phyloP scores from a whole-genome alignment of 2,329 filamentous ascomycete genomes.

The Trichoderma polysporum region DNA sequence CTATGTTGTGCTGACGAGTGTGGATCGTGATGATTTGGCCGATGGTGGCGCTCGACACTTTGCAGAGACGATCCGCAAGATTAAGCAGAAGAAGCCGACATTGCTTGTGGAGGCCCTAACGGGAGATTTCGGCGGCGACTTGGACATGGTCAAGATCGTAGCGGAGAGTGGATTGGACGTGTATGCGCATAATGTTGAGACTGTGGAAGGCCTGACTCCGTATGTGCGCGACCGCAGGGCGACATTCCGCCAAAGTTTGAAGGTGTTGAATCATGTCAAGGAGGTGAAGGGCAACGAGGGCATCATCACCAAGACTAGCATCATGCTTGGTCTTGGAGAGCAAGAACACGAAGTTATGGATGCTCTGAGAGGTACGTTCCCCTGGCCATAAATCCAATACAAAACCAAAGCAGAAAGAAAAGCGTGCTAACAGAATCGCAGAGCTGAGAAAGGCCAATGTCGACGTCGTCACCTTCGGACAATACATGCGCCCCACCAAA shows the following conservation, averaged over 20 bases:
- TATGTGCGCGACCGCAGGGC: constrained; percentile 87
- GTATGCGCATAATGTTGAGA: constrained; percentile 97
- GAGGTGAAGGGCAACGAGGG: constrained; percentile 62
- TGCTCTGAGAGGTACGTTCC: constrained; percentile 62
- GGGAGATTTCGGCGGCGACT: constrained; percentile 80
- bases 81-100: constrained; percentile 78
- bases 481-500: constrained; percentile 99
- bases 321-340: constrained; percentile 96
- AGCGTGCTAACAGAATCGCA: neutral
- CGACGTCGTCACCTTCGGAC: constrained; percentile 97
- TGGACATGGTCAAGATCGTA: constrained; percentile 83
- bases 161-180: constrained; percentile 89
- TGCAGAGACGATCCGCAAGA: constrained; percentile 89
- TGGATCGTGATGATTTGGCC: constrained; percentile 87
- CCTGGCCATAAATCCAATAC: neutral
- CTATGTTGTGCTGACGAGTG: constrained; percentile 90
- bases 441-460: constrained; percentile 79
- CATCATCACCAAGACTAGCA: constrained; percentile 96
- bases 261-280: constrained; percentile 80
- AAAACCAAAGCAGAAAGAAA: neutral
- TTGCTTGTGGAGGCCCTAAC: constrained; percentile 82
- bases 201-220: constrained; percentile 84
- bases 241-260: constrained; percentile 81
- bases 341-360: constrained; percentile 82
- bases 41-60: constrained; percentile 90